These are phyloP conservation scores for Gelatoporia subvermispora DNA, from an alignment of 768 basidiomycete species.

Conservation along the genomic window DNA sequence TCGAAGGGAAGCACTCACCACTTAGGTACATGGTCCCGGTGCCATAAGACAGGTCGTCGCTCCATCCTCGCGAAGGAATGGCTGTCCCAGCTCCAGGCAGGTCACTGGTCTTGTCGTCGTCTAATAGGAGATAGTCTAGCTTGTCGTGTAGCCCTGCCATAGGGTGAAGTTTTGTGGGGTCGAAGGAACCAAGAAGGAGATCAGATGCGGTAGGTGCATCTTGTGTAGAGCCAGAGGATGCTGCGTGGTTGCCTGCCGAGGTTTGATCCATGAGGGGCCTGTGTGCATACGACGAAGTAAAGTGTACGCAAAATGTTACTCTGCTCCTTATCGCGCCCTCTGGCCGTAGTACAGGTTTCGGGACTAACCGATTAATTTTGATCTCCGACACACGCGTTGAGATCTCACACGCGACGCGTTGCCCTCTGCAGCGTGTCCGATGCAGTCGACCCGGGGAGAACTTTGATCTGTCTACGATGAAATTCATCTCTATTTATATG, in stretches of 20 bases:
- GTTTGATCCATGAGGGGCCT: too few relatives aligned
- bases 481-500: too few relatives aligned
- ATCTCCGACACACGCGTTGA: too few relatives aligned
- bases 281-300: too few relatives aligned
- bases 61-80: constrained; percentile 94
- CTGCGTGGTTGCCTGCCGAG: not conserved
- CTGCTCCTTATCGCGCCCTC: too few relatives aligned
- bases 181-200: constrained; percentile 82
- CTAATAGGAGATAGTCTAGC: constrained; percentile 91
- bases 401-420: too few relatives aligned
- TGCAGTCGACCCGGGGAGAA: too few relatives aligned
- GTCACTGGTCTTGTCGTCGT: constrained; percentile 92
- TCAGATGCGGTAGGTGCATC: constrained; percentile 70
- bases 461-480: too few relatives aligned
- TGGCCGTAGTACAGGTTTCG: too few relatives aligned
- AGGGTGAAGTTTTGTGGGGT: constrained; percentile 91
- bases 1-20: constrained; percentile 76
- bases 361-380: too few relatives aligned
- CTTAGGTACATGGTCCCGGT: constrained; percentile 98
- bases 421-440: too few relatives aligned
- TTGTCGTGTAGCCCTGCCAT: constrained; percentile 89
- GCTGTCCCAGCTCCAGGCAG: constrained; percentile 88
- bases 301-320: too few relatives aligned
- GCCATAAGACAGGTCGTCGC: constrained; percentile 98
- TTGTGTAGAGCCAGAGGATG: constrained; percentile 7